Percentiles rank a stretch among this genome's conserved stretches.
phyloP scores from a whole-genome alignment of 768 basidiomycete species.

The Phallus indusiatus region DNA sequence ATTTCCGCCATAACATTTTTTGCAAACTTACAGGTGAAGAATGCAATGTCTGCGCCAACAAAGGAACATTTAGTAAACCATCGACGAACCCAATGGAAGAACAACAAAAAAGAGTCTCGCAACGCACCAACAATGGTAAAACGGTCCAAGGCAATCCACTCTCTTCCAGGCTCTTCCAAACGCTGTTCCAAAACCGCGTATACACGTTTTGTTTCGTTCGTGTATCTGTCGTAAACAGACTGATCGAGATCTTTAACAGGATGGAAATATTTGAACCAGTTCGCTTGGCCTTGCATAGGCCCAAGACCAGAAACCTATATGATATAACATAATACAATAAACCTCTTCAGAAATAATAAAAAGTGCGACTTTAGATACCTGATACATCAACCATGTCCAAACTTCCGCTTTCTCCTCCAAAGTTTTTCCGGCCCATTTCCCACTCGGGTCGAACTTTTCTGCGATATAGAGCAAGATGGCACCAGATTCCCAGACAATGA shows the following conservation, averaged over 20 bases:
- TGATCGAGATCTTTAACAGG: slow-evolving; percentile 9
- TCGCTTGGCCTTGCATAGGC: neutral
- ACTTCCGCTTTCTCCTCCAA: neutral
- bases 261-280: slow-evolving; percentile 14
- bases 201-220: slow-evolving; percentile 12
- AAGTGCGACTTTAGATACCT: neutral
- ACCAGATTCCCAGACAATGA: slow-evolving; percentile 64
- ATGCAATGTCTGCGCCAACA: neutral
- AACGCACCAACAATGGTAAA: neutral
- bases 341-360: neutral
- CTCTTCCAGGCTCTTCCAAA: slow-evolving; percentile 5
- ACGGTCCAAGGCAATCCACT: neutral
- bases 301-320: slow-evolving; percentile 3
- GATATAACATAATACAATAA: neutral
- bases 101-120: neutral
- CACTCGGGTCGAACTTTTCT: slow-evolving; percentile 69
- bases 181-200: slow-evolving; percentile 13
- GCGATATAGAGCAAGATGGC: slow-evolving; percentile 79
- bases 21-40: neutral
- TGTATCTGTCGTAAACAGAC: slow-evolving; percentile 11
- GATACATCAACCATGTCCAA: neutral
- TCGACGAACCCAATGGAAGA: neutral
- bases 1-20: neutral
- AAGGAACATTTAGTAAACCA: neutral
- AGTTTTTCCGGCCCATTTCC: slow-evolving; percentile 34